These are phyloP conservation scores for Ophiostoma ips DNA, from an alignment of 2,329 filamentous ascomycete species.

Conservation along the genomic window DNA sequence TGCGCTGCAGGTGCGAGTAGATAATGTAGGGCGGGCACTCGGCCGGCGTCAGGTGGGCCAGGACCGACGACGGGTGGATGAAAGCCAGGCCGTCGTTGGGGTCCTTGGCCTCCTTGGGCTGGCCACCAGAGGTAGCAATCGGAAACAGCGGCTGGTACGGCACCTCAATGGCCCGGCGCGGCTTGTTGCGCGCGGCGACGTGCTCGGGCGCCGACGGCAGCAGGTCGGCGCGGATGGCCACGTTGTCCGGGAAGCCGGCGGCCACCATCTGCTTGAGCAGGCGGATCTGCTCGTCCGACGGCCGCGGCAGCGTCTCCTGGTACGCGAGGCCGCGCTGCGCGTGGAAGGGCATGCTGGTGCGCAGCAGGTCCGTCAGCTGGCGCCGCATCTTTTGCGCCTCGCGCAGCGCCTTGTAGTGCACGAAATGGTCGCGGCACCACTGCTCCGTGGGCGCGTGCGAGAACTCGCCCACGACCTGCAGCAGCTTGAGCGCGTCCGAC, in stretches of 20 bases:
- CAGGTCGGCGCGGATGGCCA: constrained; percentile 85
- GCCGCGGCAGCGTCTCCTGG: constrained; percentile 42
- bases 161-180: constrained; percentile 78
- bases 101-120: constrained; percentile 20
- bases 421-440: constrained; percentile 74
- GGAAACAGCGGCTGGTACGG: constrained; percentile 79
- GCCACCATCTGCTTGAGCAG: constrained; percentile 84
- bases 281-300: constrained; percentile 54
- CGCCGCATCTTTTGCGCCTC: constrained; percentile 72
- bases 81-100: constrained; percentile 56
- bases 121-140: constrained; percentile 29
- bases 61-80: constrained; percentile 71
- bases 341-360: constrained; percentile 56
- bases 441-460: constrained; percentile 55
- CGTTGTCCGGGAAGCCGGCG: constrained; percentile 84
- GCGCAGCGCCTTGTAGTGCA: constrained; percentile 73
- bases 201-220: constrained; percentile 58
- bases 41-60: constrained; percentile 53
- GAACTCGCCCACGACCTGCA: constrained; percentile 80
- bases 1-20: constrained; percentile 70
- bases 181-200: constrained; percentile 30
- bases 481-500: constrained; percentile 78
- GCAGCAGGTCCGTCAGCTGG: constrained; percentile 72
- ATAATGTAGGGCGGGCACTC: constrained; percentile 80
- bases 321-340: constrained; percentile 44